Evolutionary conservation across 495 filamentous ascomycete species (phyloP), one percentile per base, ranked within the genome.

Genomic region (Daldinia bambusicola): DNA sequence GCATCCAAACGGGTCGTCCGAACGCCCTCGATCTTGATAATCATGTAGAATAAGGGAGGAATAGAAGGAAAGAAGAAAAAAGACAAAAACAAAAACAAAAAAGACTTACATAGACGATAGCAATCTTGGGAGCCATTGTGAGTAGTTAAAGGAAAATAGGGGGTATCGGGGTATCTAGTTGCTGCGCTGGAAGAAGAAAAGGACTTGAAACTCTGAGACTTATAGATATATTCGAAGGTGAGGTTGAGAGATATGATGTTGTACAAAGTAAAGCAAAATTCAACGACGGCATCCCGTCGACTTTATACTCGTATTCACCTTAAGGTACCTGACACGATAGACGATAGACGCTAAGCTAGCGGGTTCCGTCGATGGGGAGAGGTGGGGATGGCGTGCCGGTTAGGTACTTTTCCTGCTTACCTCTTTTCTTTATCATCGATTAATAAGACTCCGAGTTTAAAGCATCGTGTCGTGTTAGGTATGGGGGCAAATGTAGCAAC

Each of bases 81-180:
- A 12, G n/a, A n/a, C n/a, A n/a, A n/a, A n/a, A n/a, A n/a, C n/a
- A n/a, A n/a, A n/a, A n/a, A n/a, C n/a, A n/a, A 30, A 63, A 60
- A 50, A 36, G 12, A 88, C 91, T 73, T 88, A 95, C 92, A 75
- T 87, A 94, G 80, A 97, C 87, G 79, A 97, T 96, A 67, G 94
- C 94, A 75, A 97, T 85, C 83, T 93, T 95, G 80, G 93, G 93
- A 84, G 93, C 93, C 93, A 96, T 97, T 76, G 67, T 87, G 85
- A 80, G n/a, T 34, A 85, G 80, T 14, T 34, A 56, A 41, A 77
- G 4, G 53, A 37, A 50, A 59, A 36, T 4, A 61, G 32, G 57
- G 57, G 67, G 68, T 26, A 26, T 26, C 26, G 26, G 26, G 34
- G 9, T 71, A 71, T 76, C 63, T 61, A 58, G 55, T 18, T 34